Evolutionary conservation across 1,139 yeast species (phyloP).

Genomic region (Pichia terricola): DNA sequence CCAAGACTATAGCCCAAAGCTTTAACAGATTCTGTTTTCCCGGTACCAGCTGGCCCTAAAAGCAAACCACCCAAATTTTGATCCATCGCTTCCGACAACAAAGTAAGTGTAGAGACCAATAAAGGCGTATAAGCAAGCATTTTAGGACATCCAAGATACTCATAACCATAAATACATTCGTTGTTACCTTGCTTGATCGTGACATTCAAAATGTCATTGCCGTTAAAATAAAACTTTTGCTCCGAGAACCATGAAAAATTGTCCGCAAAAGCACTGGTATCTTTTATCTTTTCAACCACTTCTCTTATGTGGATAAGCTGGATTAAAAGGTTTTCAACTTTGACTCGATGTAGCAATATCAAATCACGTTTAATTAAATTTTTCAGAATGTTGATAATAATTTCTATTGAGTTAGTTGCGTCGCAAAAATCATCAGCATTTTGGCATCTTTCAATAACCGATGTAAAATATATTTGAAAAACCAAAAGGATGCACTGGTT

Average conservation of each 20-base stretch:
- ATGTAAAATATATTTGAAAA: slow-evolving; percentile 52
- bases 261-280: slow-evolving; percentile 4
- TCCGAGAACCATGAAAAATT: slow-evolving; percentile 43
- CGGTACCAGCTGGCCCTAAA: slow-evolving; percentile 97
- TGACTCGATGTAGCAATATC: slow-evolving; percentile 28
- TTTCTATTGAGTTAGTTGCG: too few relatives aligned
- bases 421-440: background rate
- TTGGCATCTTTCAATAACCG: slow-evolving; percentile 26
- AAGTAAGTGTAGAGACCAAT: slow-evolving; percentile 50
- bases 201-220: slow-evolving; percentile 27
- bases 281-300: slow-evolving; percentile 25
- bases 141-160: slow-evolving; percentile 71
- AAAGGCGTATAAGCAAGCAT: slow-evolving; percentile 73
- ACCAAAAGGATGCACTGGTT: slow-evolving; percentile 52
- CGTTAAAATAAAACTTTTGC: slow-evolving; percentile 41
- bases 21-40: slow-evolving; percentile 87
- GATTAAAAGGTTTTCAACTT: slow-evolving; percentile 50
- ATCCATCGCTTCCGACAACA: slow-evolving; percentile 68
- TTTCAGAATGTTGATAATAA: too few relatives aligned
- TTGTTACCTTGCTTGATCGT: slow-evolving; percentile 46
- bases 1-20: slow-evolving; percentile 79
- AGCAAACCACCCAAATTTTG: slow-evolving; percentile 84
- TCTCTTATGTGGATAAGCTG: slow-evolving; percentile 59
- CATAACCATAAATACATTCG: slow-evolving; percentile 60
- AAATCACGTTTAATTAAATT: too few relatives aligned